Conservation (phyloP, 2,329 filamentous ascomycete species). For the Emmonsiellopsis sp. region DNA sequence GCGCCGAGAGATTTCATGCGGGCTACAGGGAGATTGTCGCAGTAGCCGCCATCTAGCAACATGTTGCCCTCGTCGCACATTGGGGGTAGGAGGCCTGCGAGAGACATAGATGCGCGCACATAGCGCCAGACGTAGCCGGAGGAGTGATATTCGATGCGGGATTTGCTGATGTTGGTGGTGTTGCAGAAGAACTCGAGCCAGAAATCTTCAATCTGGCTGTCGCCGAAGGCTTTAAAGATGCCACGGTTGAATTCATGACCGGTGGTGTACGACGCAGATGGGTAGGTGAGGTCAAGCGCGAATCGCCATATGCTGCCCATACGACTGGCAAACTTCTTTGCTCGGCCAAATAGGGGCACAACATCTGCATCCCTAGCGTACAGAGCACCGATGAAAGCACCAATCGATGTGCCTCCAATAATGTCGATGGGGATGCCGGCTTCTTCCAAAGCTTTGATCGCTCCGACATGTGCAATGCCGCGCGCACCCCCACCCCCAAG, state of each 20-base stretch:
- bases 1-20: conserved; percentile 95
- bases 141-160: conserved; percentile 82
- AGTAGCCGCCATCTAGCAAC: conserved; percentile 91
- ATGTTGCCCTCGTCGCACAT: conserved; percentile 95
- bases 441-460: conserved; percentile 91
- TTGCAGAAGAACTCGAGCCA: conserved; percentile 99
- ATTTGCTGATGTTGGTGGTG: conserved; percentile 96
- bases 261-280: conserved; percentile 92
- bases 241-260: conserved; percentile 98
- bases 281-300: conserved; percentile 89
- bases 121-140: conserved; percentile 97
- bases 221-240: conserved; percentile 96
- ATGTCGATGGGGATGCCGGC: conserved; percentile 94
- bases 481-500: conserved; percentile 87
- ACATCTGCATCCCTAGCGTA: conserved; percentile 95
- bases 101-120: conserved; percentile 89
- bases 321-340: conserved; percentile 95
- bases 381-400: conserved; percentile 85
- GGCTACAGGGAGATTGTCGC: conserved; percentile 92
- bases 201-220: conserved; percentile 96
- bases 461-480: conserved; percentile 84
- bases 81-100: conserved; percentile 84
- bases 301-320: conserved; percentile 99
- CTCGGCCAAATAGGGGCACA: conserved; percentile 90
- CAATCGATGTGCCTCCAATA: conserved; percentile 91